Base-by-base conservation (phyloP, 805 yeast genomes). In the Yamadazyma nakazawae region DNA sequence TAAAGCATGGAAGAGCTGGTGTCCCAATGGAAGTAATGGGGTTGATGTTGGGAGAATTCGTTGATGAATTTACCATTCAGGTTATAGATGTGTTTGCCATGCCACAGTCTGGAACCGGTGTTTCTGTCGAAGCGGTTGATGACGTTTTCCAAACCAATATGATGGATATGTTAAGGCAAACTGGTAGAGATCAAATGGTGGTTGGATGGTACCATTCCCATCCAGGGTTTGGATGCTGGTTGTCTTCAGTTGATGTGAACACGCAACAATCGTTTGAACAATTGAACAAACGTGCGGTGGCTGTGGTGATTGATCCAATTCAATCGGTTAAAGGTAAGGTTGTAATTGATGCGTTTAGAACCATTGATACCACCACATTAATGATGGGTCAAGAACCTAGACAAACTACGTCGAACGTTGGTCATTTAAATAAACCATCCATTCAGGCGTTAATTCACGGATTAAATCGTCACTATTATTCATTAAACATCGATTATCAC, bases 151-250 rank as follows among this genome's bases (percentile, higher is more conserved):
- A 94, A 67, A 91, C 98, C 3, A 88, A 85, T 64, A 95, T 94
- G 99, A 94, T 94, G 99, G 99, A 94, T 63, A 94, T 94, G 99
- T 78, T 94, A 61, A 84, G 87, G 69, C 99, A 94, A 67, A 94
- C 99, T 0, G 99, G 99, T n/a, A 80, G 99, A 67, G 97, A 91
- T 68, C 96, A 94, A 66, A 90, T 88, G 88, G 99, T 94, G 45
- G 99, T 94, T 42, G 99, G 99, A 30, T 94, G 99, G 99, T 94
- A 94, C 73, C 99, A 94, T 65, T 91, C 98, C 12, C 99, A 94
- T 70, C 99, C 99, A 4, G 99, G 99, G 14, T 94, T 92, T 65
- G 99, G 99, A n/a, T 94, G 99, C 74, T 94, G 99, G 99, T 77
- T 94, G 57, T 91, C 98, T 11, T 83, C 91, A 25, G 98, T 94